Evolutionary conservation across 2,329 filamentous ascomycete genomes (phyloP).

Genomic region (Aureobasidium pullulans): DNA sequence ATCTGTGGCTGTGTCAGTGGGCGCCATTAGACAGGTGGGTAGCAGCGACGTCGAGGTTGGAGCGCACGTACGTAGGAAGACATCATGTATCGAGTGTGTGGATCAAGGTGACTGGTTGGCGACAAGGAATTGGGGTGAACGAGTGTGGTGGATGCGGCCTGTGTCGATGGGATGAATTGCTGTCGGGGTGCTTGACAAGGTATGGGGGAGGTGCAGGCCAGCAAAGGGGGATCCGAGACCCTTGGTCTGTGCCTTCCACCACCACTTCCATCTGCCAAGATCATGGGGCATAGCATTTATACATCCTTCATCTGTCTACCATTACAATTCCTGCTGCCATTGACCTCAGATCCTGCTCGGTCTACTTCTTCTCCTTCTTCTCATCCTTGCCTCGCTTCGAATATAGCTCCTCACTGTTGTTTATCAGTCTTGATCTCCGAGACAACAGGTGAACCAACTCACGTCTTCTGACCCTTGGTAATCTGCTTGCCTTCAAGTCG

Average conservation of each 20-base stretch:
- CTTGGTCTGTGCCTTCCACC: slow-evolving; percentile 3
- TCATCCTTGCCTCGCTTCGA: slow-evolving; percentile 23
- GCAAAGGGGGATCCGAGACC: slow-evolving; percentile 6
- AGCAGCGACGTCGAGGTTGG: neutral
- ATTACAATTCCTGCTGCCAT: neutral
- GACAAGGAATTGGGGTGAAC: neutral
- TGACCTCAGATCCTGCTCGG: neutral
- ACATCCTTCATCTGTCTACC: neutral
- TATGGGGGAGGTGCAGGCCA: slow-evolving; percentile 12
- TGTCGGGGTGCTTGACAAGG: neutral
- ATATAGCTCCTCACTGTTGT: slow-evolving; percentile 22
- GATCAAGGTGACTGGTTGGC: neutral
- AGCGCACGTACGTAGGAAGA: slow-evolving; percentile 13
- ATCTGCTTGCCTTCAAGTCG: slow-evolving; percentile 34
- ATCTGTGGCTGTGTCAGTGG: slow-evolving; percentile 48
- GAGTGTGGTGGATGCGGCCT: slow-evolving; percentile 8
- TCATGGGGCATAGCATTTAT: slow-evolving; percentile 1
- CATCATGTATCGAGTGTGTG: neutral
- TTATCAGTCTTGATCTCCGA: neutral
- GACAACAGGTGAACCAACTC: slow-evolving; percentile 16
- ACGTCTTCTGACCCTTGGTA: slow-evolving; percentile 32
- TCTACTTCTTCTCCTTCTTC: slow-evolving; percentile 15
- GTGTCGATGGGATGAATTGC: neutral
- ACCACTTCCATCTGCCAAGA: slow-evolving; percentile 2
- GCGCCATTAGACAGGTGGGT: slow-evolving; percentile 15